A percentile compares a stretch with the other conserved stretches of the same genome.
These are phyloP conservation scores for Entonaema liquescens DNA, from an alignment of 495 filamentous ascomycete species.

Conservation along the genomic window DNA sequence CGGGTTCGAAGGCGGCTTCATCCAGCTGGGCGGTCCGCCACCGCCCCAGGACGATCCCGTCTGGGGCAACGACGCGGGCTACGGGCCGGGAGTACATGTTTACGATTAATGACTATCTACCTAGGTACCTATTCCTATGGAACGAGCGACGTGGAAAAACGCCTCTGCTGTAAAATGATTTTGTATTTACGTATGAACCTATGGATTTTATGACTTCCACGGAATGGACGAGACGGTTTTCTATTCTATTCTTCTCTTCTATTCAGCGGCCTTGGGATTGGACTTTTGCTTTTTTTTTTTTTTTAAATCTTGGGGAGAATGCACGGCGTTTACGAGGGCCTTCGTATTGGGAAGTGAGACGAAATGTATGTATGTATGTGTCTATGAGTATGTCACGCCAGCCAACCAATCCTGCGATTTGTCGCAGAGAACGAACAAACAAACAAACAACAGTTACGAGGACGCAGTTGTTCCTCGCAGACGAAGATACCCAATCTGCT, in stretches of 20 bases:
- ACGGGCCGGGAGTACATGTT: slow-evolving; percentile 11
- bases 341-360: neutral
- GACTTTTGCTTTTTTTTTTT: neutral
- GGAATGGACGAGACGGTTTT: slow-evolving; percentile 8
- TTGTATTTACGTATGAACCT: slow-evolving; percentile 18
- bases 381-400: neutral
- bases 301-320: neutral
- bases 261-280: neutral
- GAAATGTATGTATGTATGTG: neutral
- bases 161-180: neutral
- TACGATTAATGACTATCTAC: slow-evolving; percentile 20
- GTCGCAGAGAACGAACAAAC: neutral
- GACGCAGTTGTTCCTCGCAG: slow-evolving; percentile 18
- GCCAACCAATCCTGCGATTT: neutral
- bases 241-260: neutral
- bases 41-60: slow-evolving; percentile 14
- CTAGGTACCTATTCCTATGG: too few species aligned
- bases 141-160: slow-evolving; percentile 4
- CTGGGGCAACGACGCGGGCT: slow-evolving; percentile 24
- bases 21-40: slow-evolving; percentile 37
- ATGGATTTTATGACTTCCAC: slow-evolving; percentile 6
- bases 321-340: neutral
- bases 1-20: slow-evolving; percentile 44
- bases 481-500: slow-evolving; percentile 12
- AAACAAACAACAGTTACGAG: neutral